Base-by-base conservation (phyloP, 208 protist species). In the Crithidia sp. region DNA sequence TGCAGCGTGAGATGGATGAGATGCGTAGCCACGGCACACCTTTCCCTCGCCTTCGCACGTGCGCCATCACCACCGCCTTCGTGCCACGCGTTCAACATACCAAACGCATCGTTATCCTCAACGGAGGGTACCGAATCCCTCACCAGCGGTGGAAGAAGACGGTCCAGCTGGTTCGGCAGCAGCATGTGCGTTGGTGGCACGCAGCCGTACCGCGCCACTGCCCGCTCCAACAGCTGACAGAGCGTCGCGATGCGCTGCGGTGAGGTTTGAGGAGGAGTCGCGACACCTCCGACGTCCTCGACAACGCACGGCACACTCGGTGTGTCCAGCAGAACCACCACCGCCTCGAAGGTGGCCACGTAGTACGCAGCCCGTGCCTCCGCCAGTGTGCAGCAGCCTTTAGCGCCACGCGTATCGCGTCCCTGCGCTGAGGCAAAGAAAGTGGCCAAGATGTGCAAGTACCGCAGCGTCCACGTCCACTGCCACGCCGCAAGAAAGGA, bases 111-210 rank as follows among this genome's bases (percentile, higher is more conserved):
- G 59, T 37, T 39, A 6, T 16, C 37, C 4, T 19, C 70, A 36
- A 17, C 60, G 56, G 17, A 28, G 14, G 5, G 63, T 6, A 41
- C 9, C 14, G 17, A 62, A 7, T 16, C n/a, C 37, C 2, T 36
- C 7, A 19, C 14, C 6, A 58, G 70, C 13, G 56, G 72, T 5
- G 85, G 85, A 49, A 90, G 65, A 19, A 90, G 80, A 8, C 85
- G 82, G 53, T 87, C 77, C 40, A 87, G 67, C 74, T 87, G 85
- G 13, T 86, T 85, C 10, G 85, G 77, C 14, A 90, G 66, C 14
- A 90, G 56, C 82, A 88, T 85, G 73, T 90, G 80, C 16, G 82
- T 76, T 2, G 85, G 85, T 36, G 84, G 78, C 16, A 67, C 19
- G 37, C 71, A 85, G 36, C 69, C 37, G 44, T 61, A 74, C 17